Percentiles rank a stretch among this genome's conserved stretches.
Evolutionary conservation across 2,329 filamentous ascomycete genomes (phyloP).

Genomic region (Aspergillus sp.): DNA sequence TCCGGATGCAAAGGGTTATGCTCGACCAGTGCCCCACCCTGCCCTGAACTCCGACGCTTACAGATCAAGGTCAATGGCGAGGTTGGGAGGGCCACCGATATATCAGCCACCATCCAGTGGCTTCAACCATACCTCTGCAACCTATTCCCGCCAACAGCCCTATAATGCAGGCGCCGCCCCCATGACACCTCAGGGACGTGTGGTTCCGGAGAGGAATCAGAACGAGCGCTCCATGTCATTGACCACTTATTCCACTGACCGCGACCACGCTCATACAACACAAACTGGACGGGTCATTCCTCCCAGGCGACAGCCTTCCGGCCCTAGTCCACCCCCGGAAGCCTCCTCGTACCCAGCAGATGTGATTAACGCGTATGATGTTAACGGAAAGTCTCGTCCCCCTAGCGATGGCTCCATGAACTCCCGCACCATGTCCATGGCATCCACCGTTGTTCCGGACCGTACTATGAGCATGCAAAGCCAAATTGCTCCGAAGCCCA

Average conservation of each 20-base stretch:
- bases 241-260: slow-evolving; percentile 77
- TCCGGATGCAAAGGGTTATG: slow-evolving; percentile 61
- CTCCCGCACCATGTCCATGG: slow-evolving; percentile 84
- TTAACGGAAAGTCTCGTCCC: slow-evolving; percentile 36
- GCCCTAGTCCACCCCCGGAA: slow-evolving; percentile 37
- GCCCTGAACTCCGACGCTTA: slow-evolving; percentile 83
- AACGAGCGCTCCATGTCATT: slow-evolving; percentile 97
- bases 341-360: slow-evolving; percentile 45
- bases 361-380: slow-evolving; percentile 53
- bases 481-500: slow-evolving; percentile 53
- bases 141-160: slow-evolving; percentile 75
- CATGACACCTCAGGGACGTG: slow-evolving; percentile 86
- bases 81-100: slow-evolving; percentile 70
- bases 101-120: slow-evolving; percentile 65
- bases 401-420: slow-evolving; percentile 48
- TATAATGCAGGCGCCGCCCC: slow-evolving; percentile 62
- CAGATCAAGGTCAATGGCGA: slow-evolving; percentile 90
- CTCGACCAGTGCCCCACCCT: slow-evolving; percentile 63
- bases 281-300: slow-evolving; percentile 84
- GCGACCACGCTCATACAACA: slow-evolving; percentile 82
- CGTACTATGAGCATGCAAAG: slow-evolving; percentile 60
- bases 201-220: slow-evolving; percentile 87
- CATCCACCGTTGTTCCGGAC: slow-evolving; percentile 66
- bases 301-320: slow-evolving; percentile 65
- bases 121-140: slow-evolving; percentile 69